A percentile compares a stretch with the other conserved stretches of the same genome.
Conservation (phyloP, 176 grass and related monocot species). For the Oryza meyeriana region DNA sequence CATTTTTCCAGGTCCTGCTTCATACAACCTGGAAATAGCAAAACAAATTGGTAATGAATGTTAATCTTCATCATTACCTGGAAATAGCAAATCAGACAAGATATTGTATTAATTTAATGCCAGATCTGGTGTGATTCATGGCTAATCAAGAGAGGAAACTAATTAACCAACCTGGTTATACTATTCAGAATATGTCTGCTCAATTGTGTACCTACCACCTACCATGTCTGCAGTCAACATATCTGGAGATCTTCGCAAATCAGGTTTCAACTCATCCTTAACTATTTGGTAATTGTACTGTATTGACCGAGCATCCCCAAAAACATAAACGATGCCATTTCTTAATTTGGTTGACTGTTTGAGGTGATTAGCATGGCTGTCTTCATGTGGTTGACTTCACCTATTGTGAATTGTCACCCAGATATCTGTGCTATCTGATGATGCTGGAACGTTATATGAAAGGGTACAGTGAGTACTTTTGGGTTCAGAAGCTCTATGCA, state of each 20-base stretch:
- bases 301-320: conserved; percentile 36
- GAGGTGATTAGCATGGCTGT: conserved; percentile 14
- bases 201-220: not conserved
- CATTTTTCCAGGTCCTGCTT: not conserved
- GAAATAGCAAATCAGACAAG: conserved; percentile 3
- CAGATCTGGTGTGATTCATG: not conserved
- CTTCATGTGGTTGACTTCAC: conserved; percentile 34
- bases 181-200: not conserved
- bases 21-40: not conserved
- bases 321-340: conserved; percentile 26
- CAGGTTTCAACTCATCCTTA: conserved; percentile 15
- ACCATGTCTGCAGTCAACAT: conserved; percentile 7
- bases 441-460: not conserved
- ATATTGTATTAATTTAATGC: not conserved
- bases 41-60: not conserved
- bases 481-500: not conserved
- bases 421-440: not conserved
- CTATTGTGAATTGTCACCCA: not conserved
- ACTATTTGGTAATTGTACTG: conserved; percentile 22
- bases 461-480: not conserved
- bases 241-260: conserved; percentile 37
- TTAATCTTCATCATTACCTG: not conserved
- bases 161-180: not conserved
- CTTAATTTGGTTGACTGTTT: conserved; percentile 30
- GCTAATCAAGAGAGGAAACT: not conserved